These are phyloP conservation scores for Mycosarcoma maydis DNA, from an alignment of 1,284 basidiomycete species.

Conservation along the genomic window DNA sequence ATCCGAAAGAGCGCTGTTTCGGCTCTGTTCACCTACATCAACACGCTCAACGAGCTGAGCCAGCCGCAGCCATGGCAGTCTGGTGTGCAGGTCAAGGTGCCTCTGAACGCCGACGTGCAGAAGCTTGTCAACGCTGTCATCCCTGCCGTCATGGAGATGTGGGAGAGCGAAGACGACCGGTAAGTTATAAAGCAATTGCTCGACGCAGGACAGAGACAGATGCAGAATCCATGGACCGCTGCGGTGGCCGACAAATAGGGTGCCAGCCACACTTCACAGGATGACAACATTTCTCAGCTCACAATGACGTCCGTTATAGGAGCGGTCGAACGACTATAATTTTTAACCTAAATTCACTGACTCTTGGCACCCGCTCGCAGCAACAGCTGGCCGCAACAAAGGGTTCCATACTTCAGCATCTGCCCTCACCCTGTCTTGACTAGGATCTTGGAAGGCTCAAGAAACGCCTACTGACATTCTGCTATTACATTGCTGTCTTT, in stretches of 20 bases:
- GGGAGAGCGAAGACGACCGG: slow-evolving; percentile 97
- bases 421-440: background rate
- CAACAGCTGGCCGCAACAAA: too few relatives aligned
- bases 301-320: slow-evolving; percentile 75
- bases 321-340: slow-evolving; percentile 55
- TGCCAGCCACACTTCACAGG: slow-evolving; percentile 62
- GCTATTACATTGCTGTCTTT: background rate
- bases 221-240: slow-evolving; percentile 9
- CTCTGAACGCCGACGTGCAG: slow-evolving; percentile 80
- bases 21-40: slow-evolving; percentile 86
- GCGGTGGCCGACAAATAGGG: background rate
- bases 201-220: slow-evolving; percentile 5
- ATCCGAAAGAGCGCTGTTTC: slow-evolving; percentile 94
- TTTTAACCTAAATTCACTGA: slow-evolving; percentile 52
- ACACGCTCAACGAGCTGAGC: slow-evolving; percentile 90
- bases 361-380: too few relatives aligned
- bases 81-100: slow-evolving; percentile 73
- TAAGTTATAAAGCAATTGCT: slow-evolving; percentile 74
- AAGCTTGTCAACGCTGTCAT: slow-evolving; percentile 83
- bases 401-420: slow-evolving; percentile 9
- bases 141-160: slow-evolving; percentile 83
- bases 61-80: slow-evolving; percentile 83
- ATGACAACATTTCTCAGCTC: slow-evolving; percentile 84
- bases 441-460: background rate
- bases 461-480: slow-evolving; percentile 18